Percentiles rank a stretch among this genome's conserved stretches.
Conservation (phyloP, 192 early-diverging fungal species). For the Coemansia sp. region DNA sequence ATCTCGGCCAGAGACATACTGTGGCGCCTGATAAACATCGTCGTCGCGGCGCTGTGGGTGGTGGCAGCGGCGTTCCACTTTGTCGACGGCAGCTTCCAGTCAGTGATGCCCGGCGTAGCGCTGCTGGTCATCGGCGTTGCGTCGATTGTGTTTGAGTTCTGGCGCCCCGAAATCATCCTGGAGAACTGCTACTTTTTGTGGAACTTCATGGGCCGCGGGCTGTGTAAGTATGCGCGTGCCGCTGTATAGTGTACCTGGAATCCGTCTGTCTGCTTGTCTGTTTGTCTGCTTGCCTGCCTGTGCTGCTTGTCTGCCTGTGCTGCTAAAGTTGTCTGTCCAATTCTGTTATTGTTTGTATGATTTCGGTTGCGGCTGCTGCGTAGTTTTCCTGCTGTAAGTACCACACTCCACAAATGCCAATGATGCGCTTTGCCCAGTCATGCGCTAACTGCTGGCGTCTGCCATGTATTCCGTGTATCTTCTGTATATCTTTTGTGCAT, state of each 20-base stretch:
- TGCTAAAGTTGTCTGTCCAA: too few relatives aligned
- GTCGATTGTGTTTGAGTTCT: constrained; percentile 46
- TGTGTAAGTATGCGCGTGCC: constrained; percentile 33
- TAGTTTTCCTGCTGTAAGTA: constrained; percentile 48
- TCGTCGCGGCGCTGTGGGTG: constrained; percentile 46
- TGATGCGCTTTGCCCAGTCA: too few relatives aligned
- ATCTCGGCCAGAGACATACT: constrained; percentile 13
- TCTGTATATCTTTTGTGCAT: too few relatives aligned
- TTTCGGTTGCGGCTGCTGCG: neutral
- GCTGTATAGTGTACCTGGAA: neutral
- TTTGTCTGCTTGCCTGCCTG: too few relatives aligned
- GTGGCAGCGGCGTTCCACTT: constrained; percentile 39
- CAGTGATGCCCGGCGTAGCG: constrained; percentile 40
- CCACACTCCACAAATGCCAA: too few relatives aligned
- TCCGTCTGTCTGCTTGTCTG: neutral
- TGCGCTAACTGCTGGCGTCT: too few relatives aligned
- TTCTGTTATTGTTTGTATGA: neutral
- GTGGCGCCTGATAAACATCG: constrained; percentile 46
- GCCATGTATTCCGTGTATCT: too few relatives aligned
- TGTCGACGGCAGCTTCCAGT: constrained; percentile 32
- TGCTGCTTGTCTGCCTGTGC: too few relatives aligned
- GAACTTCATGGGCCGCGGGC: constrained; percentile 52
- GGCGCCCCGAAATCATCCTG: constrained; percentile 29
- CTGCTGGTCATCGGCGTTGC: constrained; percentile 30
- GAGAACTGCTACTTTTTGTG: constrained; percentile 50